Base-by-base conservation (phyloP, 2,329 filamentous ascomycete species). In the Venturia effusa region DNA sequence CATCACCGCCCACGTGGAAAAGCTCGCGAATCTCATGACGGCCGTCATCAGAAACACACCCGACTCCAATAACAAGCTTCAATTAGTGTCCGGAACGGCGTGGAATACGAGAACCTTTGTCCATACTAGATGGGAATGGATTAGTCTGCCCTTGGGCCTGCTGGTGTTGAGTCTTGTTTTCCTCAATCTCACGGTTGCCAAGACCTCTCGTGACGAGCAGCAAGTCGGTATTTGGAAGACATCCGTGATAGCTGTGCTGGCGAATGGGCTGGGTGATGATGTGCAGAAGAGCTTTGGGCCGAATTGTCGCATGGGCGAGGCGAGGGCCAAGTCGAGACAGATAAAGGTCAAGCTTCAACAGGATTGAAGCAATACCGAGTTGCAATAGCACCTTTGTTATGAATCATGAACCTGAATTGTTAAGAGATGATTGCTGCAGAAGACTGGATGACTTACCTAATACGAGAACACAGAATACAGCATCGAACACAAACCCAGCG, bases 141-240 rank as follows among this genome's bases (percentile, higher is more conserved):
- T 74, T 1, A 61, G 60, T 0, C 69, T 73, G 15, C 72, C 72
- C 1, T 27, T 73, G 0, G 11, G 64, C 0, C 65, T 74, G 0
- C 62, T 73, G 0, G 0, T 69, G 1, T 59, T 71, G 1, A 70
- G 63, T 10, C 43, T 73, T 0, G 39, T 69, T 0, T 74, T 74
- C 41, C 61, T 74, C 7, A 61, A 69, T 1, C 61, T 63, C 0
- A 73, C 72, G 0, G 70, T 73, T 0, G 30, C 67, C 3, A 69
- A 67, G 39, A 72, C 68, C 1, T 67, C 69, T 0, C 65, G 61
- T 5, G 67, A 68, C 10, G 61, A 54, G 0, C 55, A 64, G 2
- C 22, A 37, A 1, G 61, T 67, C 1, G 69, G 68, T 0, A 41
- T 71, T 0, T 74, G 71, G 71, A 74, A 74, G 32, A 74, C 68